Evolutionary conservation across 495 filamentous ascomycete species (phyloP).

Genomic region (Trichoderma virens): DNA sequence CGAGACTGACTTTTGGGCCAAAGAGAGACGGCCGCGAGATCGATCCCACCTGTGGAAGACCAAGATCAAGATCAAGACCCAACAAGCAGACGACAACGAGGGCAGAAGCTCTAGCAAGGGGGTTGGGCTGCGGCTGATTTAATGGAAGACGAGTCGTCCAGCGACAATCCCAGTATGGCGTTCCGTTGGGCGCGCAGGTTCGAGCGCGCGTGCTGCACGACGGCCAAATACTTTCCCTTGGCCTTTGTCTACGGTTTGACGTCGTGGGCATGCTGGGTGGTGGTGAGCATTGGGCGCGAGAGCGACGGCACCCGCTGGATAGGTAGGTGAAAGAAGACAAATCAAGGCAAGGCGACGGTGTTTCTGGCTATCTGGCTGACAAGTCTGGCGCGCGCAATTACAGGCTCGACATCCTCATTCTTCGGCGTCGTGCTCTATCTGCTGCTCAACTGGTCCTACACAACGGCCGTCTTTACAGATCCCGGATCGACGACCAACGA

Average conservation of each 20-base stretch:
- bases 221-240: conserved; percentile 79
- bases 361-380: no score
- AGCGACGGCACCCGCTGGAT: conserved; percentile 53
- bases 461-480: conserved; percentile 81
- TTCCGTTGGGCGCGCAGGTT: conserved; percentile 62
- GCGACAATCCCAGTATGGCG: conserved; percentile 21
- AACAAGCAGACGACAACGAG: no score
- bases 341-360: no score
- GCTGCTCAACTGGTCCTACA: conserved; percentile 81
- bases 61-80: no score
- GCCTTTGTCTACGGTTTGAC: conserved; percentile 82
- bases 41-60: no score
- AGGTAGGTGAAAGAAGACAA: conserved; percentile 42
- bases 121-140: neutral
- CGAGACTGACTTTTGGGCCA: neutral
- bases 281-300: conserved; percentile 63
- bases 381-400: neutral
- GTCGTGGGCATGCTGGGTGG: conserved; percentile 85
- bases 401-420: conserved; percentile 39
- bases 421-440: conserved; percentile 66
- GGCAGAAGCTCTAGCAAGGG: no score
- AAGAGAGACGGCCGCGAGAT: neutral
- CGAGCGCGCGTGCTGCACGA: conserved; percentile 77
- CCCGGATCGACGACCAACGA: conserved; percentile 59
- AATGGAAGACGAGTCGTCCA: conserved; percentile 5